A percentile compares a stretch with the other conserved stretches of the same genome.
Conservation (phyloP, 2,329 filamentous ascomycete species). For the Epicoccum nigrum region DNA sequence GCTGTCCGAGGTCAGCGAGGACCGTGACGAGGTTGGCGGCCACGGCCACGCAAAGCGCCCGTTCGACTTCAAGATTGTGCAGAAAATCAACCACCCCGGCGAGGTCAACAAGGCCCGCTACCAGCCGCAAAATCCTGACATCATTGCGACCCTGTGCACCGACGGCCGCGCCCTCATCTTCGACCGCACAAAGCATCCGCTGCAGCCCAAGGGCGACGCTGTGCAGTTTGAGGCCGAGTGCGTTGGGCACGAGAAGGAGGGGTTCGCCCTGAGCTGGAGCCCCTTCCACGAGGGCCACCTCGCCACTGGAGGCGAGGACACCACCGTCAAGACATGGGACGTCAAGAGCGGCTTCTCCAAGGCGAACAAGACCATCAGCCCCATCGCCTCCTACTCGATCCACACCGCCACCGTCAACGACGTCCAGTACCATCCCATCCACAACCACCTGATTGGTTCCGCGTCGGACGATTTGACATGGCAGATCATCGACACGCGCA, state of each 20-base stretch:
- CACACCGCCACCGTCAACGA: conserved; percentile 95
- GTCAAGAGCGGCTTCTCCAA: conserved; percentile 73
- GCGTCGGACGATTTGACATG: conserved; percentile 95
- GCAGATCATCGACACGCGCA: conserved; percentile 87
- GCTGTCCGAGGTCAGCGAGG: conserved; percentile 85
- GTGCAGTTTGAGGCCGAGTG: conserved; percentile 85
- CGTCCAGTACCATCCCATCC: conserved; percentile 90
- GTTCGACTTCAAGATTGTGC: conserved; percentile 88
- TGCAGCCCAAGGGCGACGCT: conserved; percentile 67
- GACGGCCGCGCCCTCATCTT: conserved; percentile 91
- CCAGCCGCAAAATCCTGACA: conserved; percentile 94
- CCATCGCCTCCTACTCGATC: conserved; percentile 79
- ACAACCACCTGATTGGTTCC: conserved; percentile 80
- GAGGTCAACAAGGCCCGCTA: conserved; percentile 99
- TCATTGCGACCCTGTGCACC: conserved; percentile 90
- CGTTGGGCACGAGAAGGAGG: conserved; percentile 83
- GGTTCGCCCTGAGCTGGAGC: conserved; percentile 93
- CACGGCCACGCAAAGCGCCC: conserved; percentile 79
- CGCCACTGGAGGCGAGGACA: conserved; percentile 89
- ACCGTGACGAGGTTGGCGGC: conserved; percentile 90
- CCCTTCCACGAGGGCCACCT: conserved; percentile 81
- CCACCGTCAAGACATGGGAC: conserved; percentile 92
- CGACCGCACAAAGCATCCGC: conserved; percentile 92
- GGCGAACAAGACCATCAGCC: conserved; percentile 71
- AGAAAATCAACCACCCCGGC: conserved; percentile 94